Conservation (phyloP, 345 rosid species). For the Linum lewisii region DNA sequence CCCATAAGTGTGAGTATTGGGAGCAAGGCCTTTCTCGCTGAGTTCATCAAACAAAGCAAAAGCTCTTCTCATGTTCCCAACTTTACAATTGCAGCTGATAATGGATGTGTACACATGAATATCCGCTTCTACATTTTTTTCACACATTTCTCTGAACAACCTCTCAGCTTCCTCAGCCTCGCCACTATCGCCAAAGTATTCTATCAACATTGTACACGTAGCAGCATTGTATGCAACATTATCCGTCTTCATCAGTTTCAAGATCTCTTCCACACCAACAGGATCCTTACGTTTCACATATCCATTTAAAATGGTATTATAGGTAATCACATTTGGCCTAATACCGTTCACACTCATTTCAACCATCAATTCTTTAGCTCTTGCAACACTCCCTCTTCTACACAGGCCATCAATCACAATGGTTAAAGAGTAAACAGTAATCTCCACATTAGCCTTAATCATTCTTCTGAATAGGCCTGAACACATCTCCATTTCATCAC, state of each 20-base stretch:
- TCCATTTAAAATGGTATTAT: conserved; percentile 55
- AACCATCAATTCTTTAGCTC: conserved; percentile 38
- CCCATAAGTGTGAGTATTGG: conserved; percentile 59
- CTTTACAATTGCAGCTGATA: conserved; percentile 47
- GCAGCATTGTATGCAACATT: conserved; percentile 41
- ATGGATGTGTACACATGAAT: conserved; percentile 48
- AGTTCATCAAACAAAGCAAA: conserved; percentile 68
- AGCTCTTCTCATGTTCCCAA: conserved; percentile 49
- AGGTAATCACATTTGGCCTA: conserved; percentile 53
- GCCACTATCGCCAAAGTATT: conserved; percentile 28
- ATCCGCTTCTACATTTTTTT: conserved; percentile 44
- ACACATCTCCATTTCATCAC: conserved; percentile 34
- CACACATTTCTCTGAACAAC: conserved; percentile 67
- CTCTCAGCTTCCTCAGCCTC: conserved; percentile 44
- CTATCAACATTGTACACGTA: conserved; percentile 53
- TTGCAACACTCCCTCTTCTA: conserved; percentile 43
- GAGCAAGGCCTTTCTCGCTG: conserved; percentile 46
- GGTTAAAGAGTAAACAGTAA: conserved; percentile 56
- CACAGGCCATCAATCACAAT: conserved; percentile 62
- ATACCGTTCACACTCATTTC: conserved; percentile 42
- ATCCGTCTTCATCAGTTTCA: conserved; percentile 55
- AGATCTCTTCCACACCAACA: conserved; percentile 33
- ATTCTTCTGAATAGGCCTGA: conserved; percentile 44
- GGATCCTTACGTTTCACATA: conserved; percentile 43
- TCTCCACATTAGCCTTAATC: conserved; percentile 38